Percentiles rank a stretch among this genome's conserved stretches.
Conservation (phyloP, 352 stramenopile species). For the Aphanomyces astaci region DNA sequence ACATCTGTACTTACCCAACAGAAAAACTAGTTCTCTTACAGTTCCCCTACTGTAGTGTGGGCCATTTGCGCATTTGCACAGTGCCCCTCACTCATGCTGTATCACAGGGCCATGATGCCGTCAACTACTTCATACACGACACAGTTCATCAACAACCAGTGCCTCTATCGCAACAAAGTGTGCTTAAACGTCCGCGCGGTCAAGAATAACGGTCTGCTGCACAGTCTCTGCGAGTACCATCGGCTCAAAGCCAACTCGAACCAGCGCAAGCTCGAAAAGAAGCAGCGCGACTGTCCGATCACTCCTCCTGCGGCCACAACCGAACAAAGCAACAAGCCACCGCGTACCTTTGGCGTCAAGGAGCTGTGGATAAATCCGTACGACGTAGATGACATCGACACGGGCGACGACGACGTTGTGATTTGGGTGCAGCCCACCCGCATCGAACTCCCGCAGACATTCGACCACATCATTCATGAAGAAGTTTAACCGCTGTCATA, state of each 20-base stretch:
- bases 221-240: constrained; percentile 31
- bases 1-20: too few relatives aligned
- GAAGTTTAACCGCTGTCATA: too few relatives aligned
- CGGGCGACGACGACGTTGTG: neutral
- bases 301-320: neutral
- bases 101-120: neutral
- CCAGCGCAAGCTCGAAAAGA: constrained; percentile 29
- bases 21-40: too few relatives aligned
- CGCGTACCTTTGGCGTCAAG: neutral
- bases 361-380: constrained; percentile 13
- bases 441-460: neutral
- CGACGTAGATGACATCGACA: constrained; percentile 7
- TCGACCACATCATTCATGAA: too few relatives aligned
- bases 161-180: constrained; percentile 27
- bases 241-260: constrained; percentile 27
- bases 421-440: constrained; percentile 16
- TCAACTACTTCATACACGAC: neutral
- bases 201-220: constrained; percentile 29
- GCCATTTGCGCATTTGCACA: neutral
- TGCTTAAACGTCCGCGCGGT: constrained; percentile 24
- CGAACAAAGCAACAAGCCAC: too few relatives aligned
- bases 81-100: neutral
- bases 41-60: too few relatives aligned
- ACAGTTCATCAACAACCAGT: neutral
- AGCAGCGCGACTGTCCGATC: constrained; percentile 10